Evolutionary conservation across 306 rosid species (phyloP).

Genomic region (Fragaria vesca): DNA sequence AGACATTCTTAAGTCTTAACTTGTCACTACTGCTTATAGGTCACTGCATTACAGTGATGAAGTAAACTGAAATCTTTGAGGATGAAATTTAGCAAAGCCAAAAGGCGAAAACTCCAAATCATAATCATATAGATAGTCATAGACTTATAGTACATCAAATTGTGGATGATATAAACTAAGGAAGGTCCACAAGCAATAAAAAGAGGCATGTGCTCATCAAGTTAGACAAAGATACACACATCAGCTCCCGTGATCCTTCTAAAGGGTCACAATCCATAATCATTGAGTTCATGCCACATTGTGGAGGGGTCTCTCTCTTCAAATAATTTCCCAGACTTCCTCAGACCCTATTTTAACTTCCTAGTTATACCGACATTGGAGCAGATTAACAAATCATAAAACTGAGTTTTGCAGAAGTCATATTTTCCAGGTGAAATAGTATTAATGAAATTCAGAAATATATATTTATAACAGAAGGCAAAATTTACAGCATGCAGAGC

Average conservation of each 20-base stretch:
- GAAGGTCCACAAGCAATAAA: slow-evolving; percentile 8
- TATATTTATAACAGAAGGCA: neutral
- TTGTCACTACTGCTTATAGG: neutral
- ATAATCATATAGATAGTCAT: neutral
- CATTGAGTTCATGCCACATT: slow-evolving; percentile 12
- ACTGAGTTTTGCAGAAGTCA: neutral
- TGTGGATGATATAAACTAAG: slow-evolving; percentile 6
- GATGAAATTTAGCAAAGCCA: neutral
- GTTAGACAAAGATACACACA: slow-evolving; percentile 19
- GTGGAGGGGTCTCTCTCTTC: slow-evolving; percentile 10
- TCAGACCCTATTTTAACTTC: neutral
- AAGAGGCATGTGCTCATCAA: slow-evolving; percentile 17
- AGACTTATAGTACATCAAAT: neutral
- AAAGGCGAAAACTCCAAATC: slow-evolving; percentile 3
- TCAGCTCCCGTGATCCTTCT: slow-evolving; percentile 18
- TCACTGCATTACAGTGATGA: neutral
- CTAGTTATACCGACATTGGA: neutral
- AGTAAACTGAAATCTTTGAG: neutral
- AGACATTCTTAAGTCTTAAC: neutral
- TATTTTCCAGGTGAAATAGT: neutral
- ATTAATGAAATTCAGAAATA: no score
- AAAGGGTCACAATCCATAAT: slow-evolving; percentile 4
- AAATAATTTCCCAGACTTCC: neutral
- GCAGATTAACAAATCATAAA: neutral
- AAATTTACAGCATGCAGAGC: neutral